Base-by-base conservation (phyloP, 352 stramenopile species). In the Phytophthora kernoviae region DNA sequence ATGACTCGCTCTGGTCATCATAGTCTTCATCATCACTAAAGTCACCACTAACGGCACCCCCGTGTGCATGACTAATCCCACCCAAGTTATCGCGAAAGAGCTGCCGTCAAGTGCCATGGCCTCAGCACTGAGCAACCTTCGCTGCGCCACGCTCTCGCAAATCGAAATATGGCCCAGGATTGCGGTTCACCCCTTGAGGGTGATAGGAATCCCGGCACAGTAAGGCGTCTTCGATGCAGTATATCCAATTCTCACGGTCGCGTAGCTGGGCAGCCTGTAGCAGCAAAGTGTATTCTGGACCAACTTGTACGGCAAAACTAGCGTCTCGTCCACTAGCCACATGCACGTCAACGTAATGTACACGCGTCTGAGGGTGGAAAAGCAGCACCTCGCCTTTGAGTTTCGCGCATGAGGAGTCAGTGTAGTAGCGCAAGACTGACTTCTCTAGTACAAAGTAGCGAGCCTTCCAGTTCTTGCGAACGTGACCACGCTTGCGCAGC, bases 211-310 rank as follows among this genome's bases (percentile, higher is more conserved):
- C 79, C 9, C 83, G 79, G 55, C 83, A 92, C 1, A 92, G 56
- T 15, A 92, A 41, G 1, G 80, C 80, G 26, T 92, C 83, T 68
- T 92, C 83, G 18, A 92, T 84, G 47, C 79, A 87, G 59, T 88
- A 92, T 53, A 92, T 86, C 83, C 83, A 92, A 40, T 87, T 86
- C 56, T 92, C 83, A 4, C 83, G 79, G 17, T 90, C 83, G 11
- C 70, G 70, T 10, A 90, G 48, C 37, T 73, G 72, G 4, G 72
- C 64, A 2, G 83, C 80, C 59, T 92, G 77, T 5, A 92, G 55
- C 39, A 90, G 22, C 15, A 92, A 59, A 14, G 73, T 81, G 44
- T 90, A 92, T 12, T 86, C 75, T 1, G 62, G 53, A 0, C 79
- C 79, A 6, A 89, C 72, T 57, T 88, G 77, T 24, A 92, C 70